Base-by-base conservation (phyloP, 768 basidiomycete species). In the Amanita molliuscula region DNA sequence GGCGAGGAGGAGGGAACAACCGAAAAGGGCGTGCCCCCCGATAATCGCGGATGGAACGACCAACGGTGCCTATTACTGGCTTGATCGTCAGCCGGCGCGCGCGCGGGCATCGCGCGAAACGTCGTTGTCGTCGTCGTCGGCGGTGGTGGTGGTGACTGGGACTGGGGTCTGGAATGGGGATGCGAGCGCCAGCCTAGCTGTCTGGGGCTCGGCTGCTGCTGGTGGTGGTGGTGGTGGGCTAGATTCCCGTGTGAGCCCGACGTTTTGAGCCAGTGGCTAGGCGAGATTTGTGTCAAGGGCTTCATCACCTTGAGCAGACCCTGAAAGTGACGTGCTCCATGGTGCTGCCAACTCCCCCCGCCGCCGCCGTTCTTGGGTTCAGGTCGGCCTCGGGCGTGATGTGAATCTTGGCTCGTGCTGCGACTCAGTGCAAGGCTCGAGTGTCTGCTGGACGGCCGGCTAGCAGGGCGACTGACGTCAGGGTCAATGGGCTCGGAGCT, bases 291-390 rank as follows among this genome's bases (percentile, higher is more conserved):
- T 13, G 73, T 73, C 51, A 79, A 73, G 0, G 79, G 79, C 53
- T 81, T 84, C 80, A 85, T 79, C 16, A 75, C 71, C 37, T 71
- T 72, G 56, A 79, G 76, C 43, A 84, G 56, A 23, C 69, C 70
- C 45, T 77, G 74, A 43, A 75, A 54, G 54, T 72, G 72, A 36
- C 80, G 73, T 8, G 25, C 53, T 72, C 74, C 42, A 9, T 44
- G 26, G 16, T 76, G 66, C 10, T 68, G 63, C 47, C 66, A 67
- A 58, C 11, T 3, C 3, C 42, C 38, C 1, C 10, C 6, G 16
- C 23, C 11, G 7, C 21, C 15, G 13, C 21, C 4, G 15, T 38
- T 15, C 10, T 13, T 18, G 23, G 26, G n/a, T 7, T 45, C 28
- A 6, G 26, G 16, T 6, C n/a, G 48, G 21, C 42, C 34, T 33